Conservation (phyloP, 2,329 filamentous ascomycete genomes). For the Microdochium nivale region DNA sequence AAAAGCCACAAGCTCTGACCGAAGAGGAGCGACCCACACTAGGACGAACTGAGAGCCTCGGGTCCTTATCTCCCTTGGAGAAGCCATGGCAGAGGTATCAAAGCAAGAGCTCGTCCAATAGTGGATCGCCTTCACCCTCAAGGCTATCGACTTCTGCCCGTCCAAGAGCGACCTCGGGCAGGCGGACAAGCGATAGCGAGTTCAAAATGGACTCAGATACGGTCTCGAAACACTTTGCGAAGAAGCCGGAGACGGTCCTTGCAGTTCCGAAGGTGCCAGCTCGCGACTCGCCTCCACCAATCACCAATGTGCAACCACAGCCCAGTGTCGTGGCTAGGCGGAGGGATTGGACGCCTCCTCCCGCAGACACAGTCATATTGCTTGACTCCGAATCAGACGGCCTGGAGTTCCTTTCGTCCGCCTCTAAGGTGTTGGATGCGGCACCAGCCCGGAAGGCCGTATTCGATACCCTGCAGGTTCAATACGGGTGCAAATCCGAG, state of each 20-base stretch:
- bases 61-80: constrained; percentile 13
- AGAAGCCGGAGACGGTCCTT: background rate
- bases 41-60: constrained; percentile 1
- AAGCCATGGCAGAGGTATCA: constrained; percentile 29
- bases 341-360: constrained; percentile 60
- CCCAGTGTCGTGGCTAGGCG: constrained; percentile 47
- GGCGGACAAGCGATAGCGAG: background rate
- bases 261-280: background rate
- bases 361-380: constrained; percentile 23
- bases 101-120: constrained; percentile 2
- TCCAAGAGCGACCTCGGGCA: background rate
- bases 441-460: constrained; percentile 14
- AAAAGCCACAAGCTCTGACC: constrained; percentile 4
- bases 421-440: constrained; percentile 2
- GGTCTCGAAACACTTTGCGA: constrained; percentile 16
- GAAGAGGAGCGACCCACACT: constrained; percentile 4
- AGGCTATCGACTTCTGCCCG: background rate
- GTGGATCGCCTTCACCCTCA: background rate
- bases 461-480: constrained; percentile 35
- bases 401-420: constrained; percentile 20
- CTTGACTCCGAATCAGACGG: constrained; percentile 21
- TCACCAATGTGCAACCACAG: background rate
- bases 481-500: constrained; percentile 27
- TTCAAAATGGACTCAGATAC: constrained; percentile 13
- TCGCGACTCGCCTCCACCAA: background rate